Evolutionary conservation across 306 rosid genomes (phyloP), one percentile per base, ranked within the genome.

Genomic region (Gastrolobium villosum): DNA sequence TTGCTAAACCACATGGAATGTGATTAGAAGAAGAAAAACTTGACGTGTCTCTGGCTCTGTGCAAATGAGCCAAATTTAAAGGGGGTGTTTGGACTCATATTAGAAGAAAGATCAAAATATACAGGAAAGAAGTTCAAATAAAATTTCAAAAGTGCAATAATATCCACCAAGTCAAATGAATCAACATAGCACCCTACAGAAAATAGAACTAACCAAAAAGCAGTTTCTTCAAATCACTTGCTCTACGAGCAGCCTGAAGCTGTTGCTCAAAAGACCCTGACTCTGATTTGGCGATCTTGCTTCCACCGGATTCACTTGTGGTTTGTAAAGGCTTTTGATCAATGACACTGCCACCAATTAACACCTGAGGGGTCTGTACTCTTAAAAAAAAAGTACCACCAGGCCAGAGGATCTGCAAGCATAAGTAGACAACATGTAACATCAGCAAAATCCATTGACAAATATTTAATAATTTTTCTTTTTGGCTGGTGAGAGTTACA

Each of bases 181-280:
- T 46, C 30, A 49, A 10, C 4, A 37, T 9, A 71, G 26, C 54
- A 50, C 36, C 13, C 4, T 8, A 59, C 15, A 73, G n/a, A 50
- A 48, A 63, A 78, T 64, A 67, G 72, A 74, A 88, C 99, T 90
- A 81, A 96, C 99, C 98, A 78, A 91, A 89, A 39, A 96, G 93
- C 70, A 96, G 78, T 85, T 93, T 96, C 93, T 90, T 93, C 78
- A 96, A 64, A 34, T 89, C 90, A 78, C 90, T 93, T 62, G 98
- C 98, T 77, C 97, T 84, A 34, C 99, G 98, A 85, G 94, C 89
- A 77, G 97, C 98, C 89, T 96, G 97, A 20, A 96, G 96, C 75
- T 93, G 96, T 76, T 85, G 84, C 91, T 93, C 98, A 15, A 96
- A 96, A 46, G 92, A 90, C 61, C 88, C 94, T 13, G 87, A 90